Evolutionary conservation across 2,329 filamentous ascomycete species (phyloP), one percentile per base, ranked within the genome.

Genomic region (Scytalidium sp.): DNA sequence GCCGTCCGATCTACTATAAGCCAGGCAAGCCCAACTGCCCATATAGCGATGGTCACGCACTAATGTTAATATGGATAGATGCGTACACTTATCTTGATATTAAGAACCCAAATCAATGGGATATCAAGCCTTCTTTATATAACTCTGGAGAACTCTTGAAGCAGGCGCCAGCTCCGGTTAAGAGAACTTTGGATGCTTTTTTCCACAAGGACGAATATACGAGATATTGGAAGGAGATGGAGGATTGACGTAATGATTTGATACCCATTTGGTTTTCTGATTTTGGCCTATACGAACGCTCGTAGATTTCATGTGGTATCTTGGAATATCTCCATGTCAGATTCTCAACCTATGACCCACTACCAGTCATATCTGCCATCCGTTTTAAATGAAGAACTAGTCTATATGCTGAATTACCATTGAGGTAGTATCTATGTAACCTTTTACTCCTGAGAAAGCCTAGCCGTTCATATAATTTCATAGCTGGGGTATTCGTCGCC

Each of bases 391-490:
- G 86, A 32, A 99, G 70, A 6, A 97, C 84, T 46, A 99, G 75
- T 40, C 94, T 80, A 67, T 94, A 99, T 2, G 94, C 94, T 49
- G 91, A 96, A 66, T 90, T 99, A 10, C 94, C 94, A 64, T 97
- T 99, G 39, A 99, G 74, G 61, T 99, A 99, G 66, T 99, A 99
- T 41, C 94, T 80, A 69, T 97, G 92, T 47, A 99, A 71, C 53
- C 91, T 88, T 70, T 99, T 99, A 52, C 90, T 96, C 46, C 93
- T 79, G 19, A 97, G 70, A 64, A 99, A 99, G 0, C 94, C 94
- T 7, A 99, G 76, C 1, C 91, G 79, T 68, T 99, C 93, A 69
- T 99, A 99, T 9, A 99, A 74, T 56, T 90, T 88, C 75, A 97
- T 90, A 19, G 92, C 94, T 1, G 91, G 85, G 1, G 84, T 81